Base-by-base conservation (phyloP, 2,329 filamentous ascomycete species). In the Penicillium occitanis region DNA sequence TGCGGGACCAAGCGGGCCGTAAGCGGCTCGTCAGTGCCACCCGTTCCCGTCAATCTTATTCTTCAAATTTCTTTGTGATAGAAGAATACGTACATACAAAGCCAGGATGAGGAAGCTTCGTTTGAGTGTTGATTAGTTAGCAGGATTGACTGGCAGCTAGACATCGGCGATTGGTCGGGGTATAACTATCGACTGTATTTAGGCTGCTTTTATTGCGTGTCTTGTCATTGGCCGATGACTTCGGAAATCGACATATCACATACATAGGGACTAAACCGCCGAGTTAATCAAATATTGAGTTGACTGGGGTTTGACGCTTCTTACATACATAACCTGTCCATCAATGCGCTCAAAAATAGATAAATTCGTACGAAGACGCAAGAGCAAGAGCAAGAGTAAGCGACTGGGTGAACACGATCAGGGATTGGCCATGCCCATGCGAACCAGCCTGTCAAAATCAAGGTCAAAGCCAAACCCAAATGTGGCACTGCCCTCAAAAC, bases 391-490 rank as follows among this genome's bases (percentile, higher is more conserved):
- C 46, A 48, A 48, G 46, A 14, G n/a, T 44, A 14, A 48, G 19
- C 19, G 11, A 25, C 46, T 25, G 11, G 46, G 44, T 19, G 19
- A 48, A 48, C 10, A 48, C 44, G 19, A 25, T 33, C 44, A 13
- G 11, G 19, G 19, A 48, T 48, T 48, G 22, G 48, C 48, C 22
- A 28, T 28, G 50, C 7, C 25, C 25, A 30, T 57, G 53, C 53
- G 53, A 57, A 57, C 53, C 33, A 19, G 25, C 33, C n/a, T 37
- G 53, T 37, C 33, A 37, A 55, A 57, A 35, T 35, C 53, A 57
- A 57, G 53, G 53, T 57, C 53, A 37, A 57, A 57, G 53, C 35
- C 53, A 40, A 57, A 37, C n/a, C 53, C 30, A 35, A 57, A 37
- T 57, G 53, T 57, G 51, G 51, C 51, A 37, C 30, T 57, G 51